Conservation (phyloP, 1,139 yeast species). For the Saccharomyces hybrid region DNA sequence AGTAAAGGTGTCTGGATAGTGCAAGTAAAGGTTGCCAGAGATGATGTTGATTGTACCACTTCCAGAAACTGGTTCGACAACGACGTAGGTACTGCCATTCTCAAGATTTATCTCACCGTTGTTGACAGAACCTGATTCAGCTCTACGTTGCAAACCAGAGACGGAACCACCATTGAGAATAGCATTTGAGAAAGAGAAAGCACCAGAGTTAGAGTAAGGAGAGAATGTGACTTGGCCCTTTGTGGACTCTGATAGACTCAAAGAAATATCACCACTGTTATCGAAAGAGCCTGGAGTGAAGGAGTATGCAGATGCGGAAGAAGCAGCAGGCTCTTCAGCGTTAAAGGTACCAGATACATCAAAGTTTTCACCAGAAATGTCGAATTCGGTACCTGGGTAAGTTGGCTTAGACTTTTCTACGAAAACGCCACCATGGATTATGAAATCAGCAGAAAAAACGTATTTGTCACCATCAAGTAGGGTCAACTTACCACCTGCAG, state of each 20-base stretch:
- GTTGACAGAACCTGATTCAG: neutral
- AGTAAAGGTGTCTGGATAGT: neutral
- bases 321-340: neutral
- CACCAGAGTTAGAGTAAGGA: neutral
- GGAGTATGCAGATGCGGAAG: neutral
- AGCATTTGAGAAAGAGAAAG: neutral
- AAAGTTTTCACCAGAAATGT: neutral
- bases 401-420: neutral
- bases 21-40: neutral
- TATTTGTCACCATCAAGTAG: neutral
- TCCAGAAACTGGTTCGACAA: neutral
- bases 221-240: neutral
- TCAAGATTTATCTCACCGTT: neutral
- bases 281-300: neutral
- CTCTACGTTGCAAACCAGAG: neutral
- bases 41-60: neutral
- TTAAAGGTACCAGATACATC: neutral
- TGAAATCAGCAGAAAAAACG: neutral
- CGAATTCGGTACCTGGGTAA: neutral
- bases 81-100: neutral
- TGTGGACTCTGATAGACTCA: neutral
- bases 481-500: neutral
- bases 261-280: neutral
- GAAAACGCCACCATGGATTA: neutral
- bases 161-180: neutral